These are phyloP conservation scores for Auricularia sp. DNA, from an alignment of 768 basidiomycete species.

Conservation along the genomic window DNA sequence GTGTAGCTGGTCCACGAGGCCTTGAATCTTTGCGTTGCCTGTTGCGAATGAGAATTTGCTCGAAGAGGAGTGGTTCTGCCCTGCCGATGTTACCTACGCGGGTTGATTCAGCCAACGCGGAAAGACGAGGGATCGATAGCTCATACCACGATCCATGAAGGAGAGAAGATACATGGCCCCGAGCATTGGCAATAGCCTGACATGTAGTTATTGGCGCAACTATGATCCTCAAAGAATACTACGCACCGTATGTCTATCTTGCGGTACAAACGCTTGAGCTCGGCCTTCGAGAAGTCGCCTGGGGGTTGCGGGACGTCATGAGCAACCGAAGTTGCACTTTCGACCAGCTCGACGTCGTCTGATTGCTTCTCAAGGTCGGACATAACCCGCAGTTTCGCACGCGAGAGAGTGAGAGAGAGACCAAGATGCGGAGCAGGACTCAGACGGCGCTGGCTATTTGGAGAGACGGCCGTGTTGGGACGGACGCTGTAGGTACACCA, in stretches of 20 bases:
- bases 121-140: neutral
- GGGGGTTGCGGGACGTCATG: slow-evolving; percentile 29
- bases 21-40: slow-evolving; percentile 62
- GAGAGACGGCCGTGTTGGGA: no score
- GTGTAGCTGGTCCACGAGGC: slow-evolving; percentile 45
- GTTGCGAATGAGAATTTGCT: slow-evolving; percentile 10
- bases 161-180: slow-evolving; percentile 51
- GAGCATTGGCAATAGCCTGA: slow-evolving; percentile 43
- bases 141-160: slow-evolving; percentile 52
- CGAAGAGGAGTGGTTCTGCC: slow-evolving; percentile 1
- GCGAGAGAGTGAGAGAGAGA: no score
- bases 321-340: neutral
- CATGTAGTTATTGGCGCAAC: neutral
- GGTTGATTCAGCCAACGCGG: neutral
- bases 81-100: slow-evolving; percentile 46
- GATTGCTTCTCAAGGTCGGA: neutral
- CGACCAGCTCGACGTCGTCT: neutral
- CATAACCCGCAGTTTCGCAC: neutral
- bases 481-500: no score
- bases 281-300: slow-evolving; percentile 29
- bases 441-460: no score
- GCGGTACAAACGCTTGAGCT: slow-evolving; percentile 45
- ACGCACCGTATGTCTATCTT: slow-evolving; percentile 41
- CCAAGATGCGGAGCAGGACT: no score
- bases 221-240: neutral